Evolutionary conservation across 1,284 basidiomycete genomes (phyloP).

Genomic region (Leccinum variabile): DNA sequence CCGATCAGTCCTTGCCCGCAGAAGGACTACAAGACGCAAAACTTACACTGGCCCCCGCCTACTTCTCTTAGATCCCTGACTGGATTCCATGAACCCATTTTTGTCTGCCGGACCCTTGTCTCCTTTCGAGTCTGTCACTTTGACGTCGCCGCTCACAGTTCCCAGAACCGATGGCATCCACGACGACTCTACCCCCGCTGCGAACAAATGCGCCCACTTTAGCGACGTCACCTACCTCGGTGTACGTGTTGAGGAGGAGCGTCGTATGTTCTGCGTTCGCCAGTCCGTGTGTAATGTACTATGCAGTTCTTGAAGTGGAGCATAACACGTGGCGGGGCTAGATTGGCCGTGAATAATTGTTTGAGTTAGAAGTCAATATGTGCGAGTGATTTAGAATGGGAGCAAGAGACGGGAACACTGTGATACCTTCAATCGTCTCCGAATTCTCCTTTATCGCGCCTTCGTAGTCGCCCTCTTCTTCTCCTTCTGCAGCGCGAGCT

Average conservation of each 20-base stretch:
- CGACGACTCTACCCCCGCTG: constrained; percentile 82
- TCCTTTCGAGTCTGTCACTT: constrained; percentile 13
- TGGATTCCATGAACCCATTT: constrained; percentile 66
- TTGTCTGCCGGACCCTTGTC: constrained; percentile 22
- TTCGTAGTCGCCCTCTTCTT: constrained; percentile 85
- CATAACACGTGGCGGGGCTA: constrained; percentile 86
- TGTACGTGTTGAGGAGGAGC: constrained; percentile 92
- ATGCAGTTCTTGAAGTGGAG: constrained; percentile 95
- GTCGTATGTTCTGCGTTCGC: constrained; percentile 98
- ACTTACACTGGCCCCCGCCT: constrained; percentile 72
- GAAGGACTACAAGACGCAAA: constrained; percentile 3
- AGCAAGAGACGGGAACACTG: neutral
- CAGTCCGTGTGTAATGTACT: constrained; percentile 58
- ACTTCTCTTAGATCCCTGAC: constrained; percentile 78
- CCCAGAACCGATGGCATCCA: constrained; percentile 83
- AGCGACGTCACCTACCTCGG: constrained; percentile 90
- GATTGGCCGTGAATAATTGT: constrained; percentile 94
- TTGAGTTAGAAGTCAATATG: constrained; percentile 9
- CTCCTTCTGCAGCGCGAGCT: no score
- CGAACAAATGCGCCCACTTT: constrained; percentile 93
- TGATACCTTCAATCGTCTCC: constrained; percentile 86
- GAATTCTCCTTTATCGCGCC: constrained; percentile 91
- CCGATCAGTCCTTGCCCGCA: neutral
- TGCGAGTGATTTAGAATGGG: neutral
- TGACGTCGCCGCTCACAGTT: neutral